Conservation (phyloP, 306 rosid species). For the Castanea mollissima region DNA sequence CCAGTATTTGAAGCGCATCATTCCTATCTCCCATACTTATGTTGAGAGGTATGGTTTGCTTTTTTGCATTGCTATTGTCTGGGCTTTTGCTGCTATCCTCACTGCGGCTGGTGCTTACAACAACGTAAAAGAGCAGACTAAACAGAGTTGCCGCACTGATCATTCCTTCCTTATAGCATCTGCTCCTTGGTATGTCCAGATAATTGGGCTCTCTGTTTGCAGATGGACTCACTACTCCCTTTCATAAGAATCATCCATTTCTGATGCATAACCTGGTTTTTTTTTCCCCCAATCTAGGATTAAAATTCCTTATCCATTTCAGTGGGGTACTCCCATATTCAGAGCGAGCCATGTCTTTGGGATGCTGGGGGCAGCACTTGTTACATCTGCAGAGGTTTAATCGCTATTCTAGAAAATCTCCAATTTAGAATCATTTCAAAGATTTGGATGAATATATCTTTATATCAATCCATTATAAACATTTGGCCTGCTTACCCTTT, state of each 20-base stretch:
- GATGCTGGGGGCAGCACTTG: conserved; percentile 96
- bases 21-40: conserved; percentile 10
- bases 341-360: conserved; percentile 92
- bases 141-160: conserved; percentile 55
- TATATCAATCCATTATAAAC: background rate
- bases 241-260: conserved; percentile 3
- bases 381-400: conserved; percentile 81
- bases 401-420: conserved; percentile 9
- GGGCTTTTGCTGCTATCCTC: conserved; percentile 64
- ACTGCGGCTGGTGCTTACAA: conserved; percentile 62
- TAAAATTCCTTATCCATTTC: conserved; percentile 81
- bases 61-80: conserved; percentile 44
- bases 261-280: background rate
- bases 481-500: background rate
- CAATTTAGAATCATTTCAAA: background rate
- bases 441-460: background rate
- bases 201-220: background rate
- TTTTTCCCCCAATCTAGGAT: conserved; percentile 54
- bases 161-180: conserved; percentile 40
- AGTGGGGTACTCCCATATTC: conserved; percentile 96
- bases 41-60: conserved; percentile 54
- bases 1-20: conserved; percentile 48
- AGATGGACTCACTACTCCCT: background rate
- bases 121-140: conserved; percentile 34
- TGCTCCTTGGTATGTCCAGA: conserved; percentile 55